Conservation (phyloP, 768 basidiomycete species). For the Pisolithus orientalis region DNA sequence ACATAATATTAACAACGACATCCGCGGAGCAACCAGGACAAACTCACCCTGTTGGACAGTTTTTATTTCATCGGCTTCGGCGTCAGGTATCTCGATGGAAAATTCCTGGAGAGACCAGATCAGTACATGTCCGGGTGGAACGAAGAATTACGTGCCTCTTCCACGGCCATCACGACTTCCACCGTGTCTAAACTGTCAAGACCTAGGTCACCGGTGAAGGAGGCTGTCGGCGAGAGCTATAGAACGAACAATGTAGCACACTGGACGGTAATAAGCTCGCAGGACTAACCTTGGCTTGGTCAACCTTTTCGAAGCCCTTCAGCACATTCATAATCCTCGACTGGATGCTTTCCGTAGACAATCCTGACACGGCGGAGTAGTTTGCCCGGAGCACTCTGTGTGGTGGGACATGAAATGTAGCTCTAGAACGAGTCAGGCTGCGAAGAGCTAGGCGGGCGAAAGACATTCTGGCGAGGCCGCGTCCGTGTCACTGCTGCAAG, state of each 20-base stretch:
- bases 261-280: not conserved
- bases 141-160: constrained; percentile 53
- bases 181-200: constrained; percentile 92
- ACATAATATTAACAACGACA: not conserved
- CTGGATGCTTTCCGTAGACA: constrained; percentile 20
- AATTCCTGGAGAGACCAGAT: constrained; percentile 62
- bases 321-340: constrained; percentile 22
- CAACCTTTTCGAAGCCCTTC: constrained; percentile 27
- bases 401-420: constrained; percentile 22
- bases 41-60: constrained; percentile 83
- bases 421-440: constrained; percentile 21
- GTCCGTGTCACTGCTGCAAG: constrained; percentile 8
- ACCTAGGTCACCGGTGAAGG: constrained; percentile 50
- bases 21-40: not conserved
- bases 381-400: constrained; percentile 26
- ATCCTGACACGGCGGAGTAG: constrained; percentile 22
- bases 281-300: constrained; percentile 19
- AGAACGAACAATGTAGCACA: not conserved
- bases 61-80: constrained; percentile 90
- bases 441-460: constrained; percentile 29
- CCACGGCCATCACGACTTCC: constrained; percentile 98
- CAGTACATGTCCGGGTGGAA: constrained; percentile 3
- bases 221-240: constrained; percentile 59
- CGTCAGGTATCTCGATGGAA: constrained; percentile 94
- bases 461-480: constrained; percentile 25